A percentile compares a stretch with the other conserved stretches of the same genome.
Conservation (phyloP, 108 stramenopile genomes). For the Skeletonema menzelii region DNA sequence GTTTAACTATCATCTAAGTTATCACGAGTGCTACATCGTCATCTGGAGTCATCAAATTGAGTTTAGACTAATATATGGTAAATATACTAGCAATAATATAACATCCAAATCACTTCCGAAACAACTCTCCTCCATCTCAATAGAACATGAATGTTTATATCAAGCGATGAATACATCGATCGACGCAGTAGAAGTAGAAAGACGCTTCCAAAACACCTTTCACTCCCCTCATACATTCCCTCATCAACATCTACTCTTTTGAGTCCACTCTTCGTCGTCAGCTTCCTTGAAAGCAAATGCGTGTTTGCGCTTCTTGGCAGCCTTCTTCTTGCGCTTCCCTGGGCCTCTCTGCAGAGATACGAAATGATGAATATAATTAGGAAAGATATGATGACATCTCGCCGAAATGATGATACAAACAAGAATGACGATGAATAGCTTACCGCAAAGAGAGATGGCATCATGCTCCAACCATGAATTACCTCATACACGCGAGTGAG, state of each 20-base stretch:
- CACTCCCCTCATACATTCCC: background rate
- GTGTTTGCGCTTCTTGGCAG: background rate
- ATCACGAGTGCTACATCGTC: too few species aligned
- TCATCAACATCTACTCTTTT: background rate
- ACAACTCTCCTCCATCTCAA: too few species aligned
- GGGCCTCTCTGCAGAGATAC: background rate
- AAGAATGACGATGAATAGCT: background rate
- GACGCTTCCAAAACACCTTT: background rate
- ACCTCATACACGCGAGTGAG: background rate
- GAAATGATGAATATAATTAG: background rate
- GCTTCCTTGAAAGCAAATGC: background rate
- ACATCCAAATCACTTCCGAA: too few species aligned
- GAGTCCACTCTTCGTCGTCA: background rate
- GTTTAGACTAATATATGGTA: too few species aligned
- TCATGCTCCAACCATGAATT: background rate
- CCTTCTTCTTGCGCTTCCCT: constrained; percentile 6
- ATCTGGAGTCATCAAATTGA: too few species aligned
- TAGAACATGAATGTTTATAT: too few species aligned
- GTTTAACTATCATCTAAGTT: too few species aligned
- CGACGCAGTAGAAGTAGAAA: background rate
- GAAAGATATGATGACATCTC: background rate
- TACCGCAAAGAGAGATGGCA: background rate
- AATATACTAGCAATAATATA: too few species aligned
- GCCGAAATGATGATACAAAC: too few species aligned
- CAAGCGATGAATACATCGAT: too few species aligned